Base-by-base conservation (phyloP, 169 alveolate species). In the Eimeria falciformis region DNA sequence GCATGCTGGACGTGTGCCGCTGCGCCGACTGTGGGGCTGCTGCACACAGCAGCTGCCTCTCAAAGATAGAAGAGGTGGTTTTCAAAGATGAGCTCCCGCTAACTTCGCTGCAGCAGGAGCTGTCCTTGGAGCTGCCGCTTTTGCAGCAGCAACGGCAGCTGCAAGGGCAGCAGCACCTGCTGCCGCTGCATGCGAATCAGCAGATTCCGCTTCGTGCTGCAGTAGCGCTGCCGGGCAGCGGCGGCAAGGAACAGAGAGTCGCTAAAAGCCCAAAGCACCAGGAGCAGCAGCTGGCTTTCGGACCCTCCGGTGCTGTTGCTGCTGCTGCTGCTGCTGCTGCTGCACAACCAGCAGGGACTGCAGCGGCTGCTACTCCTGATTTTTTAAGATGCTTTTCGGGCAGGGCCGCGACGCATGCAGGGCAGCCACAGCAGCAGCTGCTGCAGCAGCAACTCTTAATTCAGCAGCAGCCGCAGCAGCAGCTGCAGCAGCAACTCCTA, bases 21-120 rank as follows among this genome's bases (percentile, higher is more conserved):
- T 75, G 85, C 85, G 46, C 66, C 66, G 85, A 75, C 66, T 75
- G 85, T 23, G 85, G 85, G 4, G 85, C 85, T 45, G 85, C 85
- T 14, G 85, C 85, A 5, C 85, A 75, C 66, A 75, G 85, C 66
- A 58, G 85, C 46, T 75, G 85, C 29, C 85, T 75, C 33, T 40
- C 6, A 37, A 75, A 47, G 43, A 65, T 75, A 21, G 85, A 75
- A 65, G 85, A 75, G 65, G 85, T 75, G n/a, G 14, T 75, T 7
- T 17, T 25, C 5, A 75, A 40, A 23, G 66, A 43, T 12, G 85
- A 75, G 9, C 43, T n/a, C n/a, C 65, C n/a, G 85, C 66, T 45
- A 29, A 14, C 25, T 33, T 56, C 45, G 53, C 53, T 5, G 23
- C 83, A 71, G 83, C 33, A n/a, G 73, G 37, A 14, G 11, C 37